These are phyloP conservation scores for Fusarium subtropicale DNA, from an alignment of 2,329 filamentous ascomycete species.

Conservation along the genomic window DNA sequence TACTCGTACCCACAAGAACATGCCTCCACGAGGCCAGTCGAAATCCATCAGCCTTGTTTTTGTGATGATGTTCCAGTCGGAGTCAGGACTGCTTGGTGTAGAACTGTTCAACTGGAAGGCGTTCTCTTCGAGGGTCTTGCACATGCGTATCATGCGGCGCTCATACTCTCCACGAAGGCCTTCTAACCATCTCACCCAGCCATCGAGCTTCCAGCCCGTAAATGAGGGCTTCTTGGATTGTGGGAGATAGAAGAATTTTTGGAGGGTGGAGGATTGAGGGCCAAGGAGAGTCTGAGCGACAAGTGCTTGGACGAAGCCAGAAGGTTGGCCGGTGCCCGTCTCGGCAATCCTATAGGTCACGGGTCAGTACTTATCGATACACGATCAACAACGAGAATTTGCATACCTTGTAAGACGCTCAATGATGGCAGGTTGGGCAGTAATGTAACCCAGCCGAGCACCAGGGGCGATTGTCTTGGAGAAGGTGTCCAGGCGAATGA, in stretches of 20 bases:
- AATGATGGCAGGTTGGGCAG: constrained; percentile 80
- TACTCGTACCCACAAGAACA: constrained; percentile 89
- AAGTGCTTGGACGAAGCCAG: constrained; percentile 88
- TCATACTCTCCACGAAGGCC: constrained; percentile 88
- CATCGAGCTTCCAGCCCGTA: constrained; percentile 79
- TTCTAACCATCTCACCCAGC: constrained; percentile 92
- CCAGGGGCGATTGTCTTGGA: constrained; percentile 93
- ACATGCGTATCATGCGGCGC: constrained; percentile 85
- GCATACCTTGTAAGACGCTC: constrained; percentile 69
- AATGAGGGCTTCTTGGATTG: constrained; percentile 61
- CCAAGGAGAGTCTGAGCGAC: constrained; percentile 82
- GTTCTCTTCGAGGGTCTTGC: constrained; percentile 75
- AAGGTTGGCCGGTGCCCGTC: constrained; percentile 82
- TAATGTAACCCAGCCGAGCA: constrained; percentile 91
- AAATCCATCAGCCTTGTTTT: constrained; percentile 82
- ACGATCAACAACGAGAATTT: background rate
- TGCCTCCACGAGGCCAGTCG: constrained; percentile 83
- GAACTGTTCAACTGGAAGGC: constrained; percentile 73
- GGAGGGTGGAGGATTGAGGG: constrained; percentile 62
- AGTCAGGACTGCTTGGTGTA: constrained; percentile 58
- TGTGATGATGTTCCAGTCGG: constrained; percentile 80
- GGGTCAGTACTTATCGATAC: constrained; percentile 10
- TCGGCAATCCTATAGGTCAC: constrained; percentile 73
- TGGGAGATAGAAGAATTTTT: constrained; percentile 58
- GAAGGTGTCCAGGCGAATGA: constrained; percentile 91